Percentiles rank a stretch among this genome's conserved stretches.
Conservation (phyloP, 164 flowering plant genomes). For the Vitis rotundifolia region DNA sequence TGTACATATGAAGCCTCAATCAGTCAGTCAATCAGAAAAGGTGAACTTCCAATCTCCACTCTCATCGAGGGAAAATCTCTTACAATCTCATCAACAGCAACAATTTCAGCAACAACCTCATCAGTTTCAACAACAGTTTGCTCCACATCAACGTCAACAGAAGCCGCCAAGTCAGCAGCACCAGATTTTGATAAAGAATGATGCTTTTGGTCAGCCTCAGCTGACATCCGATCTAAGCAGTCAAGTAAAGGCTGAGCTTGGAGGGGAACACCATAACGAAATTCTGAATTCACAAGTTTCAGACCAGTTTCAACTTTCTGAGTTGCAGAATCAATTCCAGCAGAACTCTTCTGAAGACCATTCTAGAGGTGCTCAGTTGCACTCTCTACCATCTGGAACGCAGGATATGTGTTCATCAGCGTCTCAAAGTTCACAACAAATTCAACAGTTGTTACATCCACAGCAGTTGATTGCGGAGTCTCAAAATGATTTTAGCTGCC, state of each 20-base stretch:
- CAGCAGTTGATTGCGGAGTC: constrained; percentile 45
- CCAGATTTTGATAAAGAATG: constrained; percentile 47
- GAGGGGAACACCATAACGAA: constrained; percentile 46
- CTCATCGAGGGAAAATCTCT: constrained; percentile 34
- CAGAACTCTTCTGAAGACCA: constrained; percentile 44
- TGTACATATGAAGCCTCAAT: constrained; percentile 43
- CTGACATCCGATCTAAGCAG: constrained; percentile 42
- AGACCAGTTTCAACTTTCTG: constrained; percentile 61
- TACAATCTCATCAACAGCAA: constrained; percentile 59
- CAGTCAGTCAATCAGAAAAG: constrained; percentile 53
- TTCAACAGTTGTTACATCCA: constrained; percentile 56
- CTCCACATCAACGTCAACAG: constrained; percentile 49
- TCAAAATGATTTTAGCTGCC: constrained; percentile 43
- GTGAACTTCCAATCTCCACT: constrained; percentile 49
- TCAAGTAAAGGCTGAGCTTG: constrained; percentile 57
- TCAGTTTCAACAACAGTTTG: constrained; percentile 50
- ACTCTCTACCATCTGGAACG: constrained; percentile 38
- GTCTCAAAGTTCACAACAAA: constrained; percentile 50
- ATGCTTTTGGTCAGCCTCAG: constrained; percentile 55
- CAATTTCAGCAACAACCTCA: constrained; percentile 53
- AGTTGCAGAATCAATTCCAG: constrained; percentile 62
- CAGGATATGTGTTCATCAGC: constrained; percentile 39
- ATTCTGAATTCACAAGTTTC: constrained; percentile 46
- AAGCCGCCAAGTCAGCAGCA: constrained; percentile 61
- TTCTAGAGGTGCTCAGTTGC: constrained; percentile 36